Evolutionary conservation across 2,329 filamentous ascomycete genomes (phyloP), one percentile per base, ranked within the genome.

Genomic region (Monosporascus sp.): DNA sequence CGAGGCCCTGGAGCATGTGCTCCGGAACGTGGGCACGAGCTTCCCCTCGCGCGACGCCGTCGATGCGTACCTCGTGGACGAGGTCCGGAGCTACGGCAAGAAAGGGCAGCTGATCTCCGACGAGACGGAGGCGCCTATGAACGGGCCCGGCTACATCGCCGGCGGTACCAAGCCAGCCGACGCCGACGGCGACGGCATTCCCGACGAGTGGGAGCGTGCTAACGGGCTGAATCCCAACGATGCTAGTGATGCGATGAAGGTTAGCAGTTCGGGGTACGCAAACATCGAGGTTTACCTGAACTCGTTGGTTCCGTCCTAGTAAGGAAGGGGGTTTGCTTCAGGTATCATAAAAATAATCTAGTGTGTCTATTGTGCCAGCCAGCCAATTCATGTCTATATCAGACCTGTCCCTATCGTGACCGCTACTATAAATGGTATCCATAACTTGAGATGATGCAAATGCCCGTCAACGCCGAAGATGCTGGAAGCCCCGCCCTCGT

Each of bases 221-320:
- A 71, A 78, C 51, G 74, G 75, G 0, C 56, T 75, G 25, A 55
- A 75, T 51, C 64, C 69, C 6, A 67, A 69, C 6, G 67, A 74
- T 38, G 65, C 64, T 24, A 64, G 68, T 18, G 73, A 76, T 49
- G 71, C 69, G 5, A 74, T 75, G 70, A 59, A 60, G 54, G 72
- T 72, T 48, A 65, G 70, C 14, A 68, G 63, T 11, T 70, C 72
- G 38, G 73, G 75, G 6, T 78, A 76, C 52, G 65, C 69, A 5
- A 77, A 75, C 54, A 67, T 79, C 14, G 76, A 80, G 62, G 71
- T 74, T 49, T 79, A 78, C 63, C 71, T 77, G 18, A 79, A 80
- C 56, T 77, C 74, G 11, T 63, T 80, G 31, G 70, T 77, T 11
- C 62, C 64, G 20, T 31, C 14, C 24, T 46, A 1, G 17, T 43